A percentile compares a stretch with the other conserved stretches of the same genome.
These are phyloP conservation scores for Sphaerulina vaccinii DNA, from an alignment of 2,329 filamentous ascomycete genomes.

Conservation along the genomic window DNA sequence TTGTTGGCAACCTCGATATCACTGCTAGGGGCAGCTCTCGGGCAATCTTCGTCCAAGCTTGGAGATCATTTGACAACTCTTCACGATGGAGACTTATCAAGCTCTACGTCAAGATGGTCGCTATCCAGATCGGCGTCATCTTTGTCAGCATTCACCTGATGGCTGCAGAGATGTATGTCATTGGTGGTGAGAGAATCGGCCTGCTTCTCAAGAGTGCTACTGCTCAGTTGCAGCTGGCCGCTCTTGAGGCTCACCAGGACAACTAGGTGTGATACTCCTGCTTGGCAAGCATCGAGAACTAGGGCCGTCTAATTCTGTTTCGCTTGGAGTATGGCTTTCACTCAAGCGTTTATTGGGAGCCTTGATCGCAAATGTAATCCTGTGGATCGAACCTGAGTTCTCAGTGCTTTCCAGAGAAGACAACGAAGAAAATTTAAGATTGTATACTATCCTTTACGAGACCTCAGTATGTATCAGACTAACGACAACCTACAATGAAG, in stretches of 20 bases:
- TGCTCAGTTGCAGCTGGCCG: slow-evolving; percentile 31
- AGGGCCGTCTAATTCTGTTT: too few relatives aligned
- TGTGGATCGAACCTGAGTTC: too few relatives aligned
- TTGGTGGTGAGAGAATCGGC: slow-evolving; percentile 33
- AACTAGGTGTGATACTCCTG: slow-evolving; percentile 1
- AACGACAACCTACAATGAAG: not conserved
- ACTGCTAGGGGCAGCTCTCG: slow-evolving; percentile 60
- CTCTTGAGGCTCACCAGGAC: slow-evolving; percentile 26
- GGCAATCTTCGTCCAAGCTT: slow-evolving; percentile 71
- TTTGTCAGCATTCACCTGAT: slow-evolving; percentile 31
- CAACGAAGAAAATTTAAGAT: too few relatives aligned
- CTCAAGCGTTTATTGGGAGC: too few relatives aligned
- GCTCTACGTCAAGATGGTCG: slow-evolving; percentile 70
- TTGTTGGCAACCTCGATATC: slow-evolving; percentile 67
- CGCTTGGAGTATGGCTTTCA: not conserved
- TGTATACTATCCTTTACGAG: not conserved
- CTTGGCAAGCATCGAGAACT: too few relatives aligned
- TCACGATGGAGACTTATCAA: slow-evolving; percentile 72
- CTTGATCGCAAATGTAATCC: too few relatives aligned
- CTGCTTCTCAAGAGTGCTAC: slow-evolving; percentile 28
- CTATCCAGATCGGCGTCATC: slow-evolving; percentile 44
- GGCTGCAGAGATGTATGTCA: slow-evolving; percentile 32
- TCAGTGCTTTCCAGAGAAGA: too few relatives aligned
- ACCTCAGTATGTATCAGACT: not conserved
- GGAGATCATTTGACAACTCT: slow-evolving; percentile 71